Evolutionary conservation across 352 stramenopile genomes (phyloP).

Genomic region (Phytophthora hybrid): DNA sequence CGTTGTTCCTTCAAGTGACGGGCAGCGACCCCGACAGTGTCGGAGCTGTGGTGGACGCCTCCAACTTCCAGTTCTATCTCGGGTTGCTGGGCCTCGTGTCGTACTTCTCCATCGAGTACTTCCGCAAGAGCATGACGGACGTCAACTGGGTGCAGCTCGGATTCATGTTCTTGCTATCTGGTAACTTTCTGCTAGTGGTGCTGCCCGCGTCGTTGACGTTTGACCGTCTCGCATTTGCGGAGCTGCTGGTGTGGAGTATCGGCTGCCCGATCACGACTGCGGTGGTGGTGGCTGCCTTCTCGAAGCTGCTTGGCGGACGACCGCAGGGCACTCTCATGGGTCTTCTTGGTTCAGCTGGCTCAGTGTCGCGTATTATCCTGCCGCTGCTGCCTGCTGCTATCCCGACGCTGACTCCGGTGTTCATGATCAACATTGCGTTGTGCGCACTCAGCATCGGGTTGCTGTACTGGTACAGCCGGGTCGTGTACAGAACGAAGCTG

Average conservation of each 20-base stretch:
- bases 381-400: conserved; percentile 77
- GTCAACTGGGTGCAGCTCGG: conserved; percentile 77
- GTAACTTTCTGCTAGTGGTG: conserved; percentile 68
- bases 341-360: conserved; percentile 75
- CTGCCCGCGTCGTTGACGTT: conserved; percentile 58
- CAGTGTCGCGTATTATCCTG: conserved; percentile 78
- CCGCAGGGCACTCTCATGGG: conserved; percentile 87
- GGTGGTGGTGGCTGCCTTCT: conserved; percentile 79
- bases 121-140: conserved; percentile 71
- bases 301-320: conserved; percentile 75
- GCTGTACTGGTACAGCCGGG: conserved; percentile 74
- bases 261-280: conserved; percentile 82
- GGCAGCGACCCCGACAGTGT: conserved; percentile 64
- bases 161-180: conserved; percentile 67
- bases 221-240: conserved; percentile 53
- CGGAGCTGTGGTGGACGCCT: conserved; percentile 65
- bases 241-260: conserved; percentile 86
- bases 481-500: conserved; percentile 64
- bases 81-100: conserved; percentile 75
- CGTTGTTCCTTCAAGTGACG: conserved; percentile 76
- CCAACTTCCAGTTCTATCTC: conserved; percentile 87
- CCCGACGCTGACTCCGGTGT: conserved; percentile 72
- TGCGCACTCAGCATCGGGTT: conserved; percentile 62
- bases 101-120: conserved; percentile 86
- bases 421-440: conserved; percentile 76